These are phyloP conservation scores for Hypseocharis bilobata DNA, from an alignment of 441 rosid species.

Conservation along the genomic window DNA sequence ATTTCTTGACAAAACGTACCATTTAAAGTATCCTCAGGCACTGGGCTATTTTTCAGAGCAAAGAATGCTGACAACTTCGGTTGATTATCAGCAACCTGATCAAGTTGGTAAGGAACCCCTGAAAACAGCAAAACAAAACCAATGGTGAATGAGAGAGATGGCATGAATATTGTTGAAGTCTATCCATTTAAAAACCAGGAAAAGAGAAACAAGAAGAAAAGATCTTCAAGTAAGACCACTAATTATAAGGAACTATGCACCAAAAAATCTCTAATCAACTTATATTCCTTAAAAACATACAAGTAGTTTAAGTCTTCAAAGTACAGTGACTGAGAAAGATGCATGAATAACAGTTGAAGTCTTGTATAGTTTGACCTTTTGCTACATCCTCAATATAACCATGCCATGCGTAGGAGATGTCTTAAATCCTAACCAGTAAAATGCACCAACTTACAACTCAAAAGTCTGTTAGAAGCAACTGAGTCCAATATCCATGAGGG, in stretches of 20 bases:
- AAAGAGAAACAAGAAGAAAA: not conserved
- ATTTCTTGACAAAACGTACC: slow-evolving; percentile 28
- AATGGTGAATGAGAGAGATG: slow-evolving; percentile 8
- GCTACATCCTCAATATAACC: not conserved
- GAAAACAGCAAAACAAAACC: slow-evolving; percentile 19
- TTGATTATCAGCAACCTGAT: slow-evolving; percentile 70
- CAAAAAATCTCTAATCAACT: not conserved
- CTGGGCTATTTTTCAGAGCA: slow-evolving; percentile 30
- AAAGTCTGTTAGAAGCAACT: slow-evolving; percentile 59
- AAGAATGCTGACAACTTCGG: slow-evolving; percentile 77
- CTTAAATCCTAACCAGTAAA: slow-evolving; percentile 8
- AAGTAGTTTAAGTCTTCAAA: not conserved
- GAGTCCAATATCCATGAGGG: slow-evolving; percentile 83
- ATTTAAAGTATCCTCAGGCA: slow-evolving; percentile 25
- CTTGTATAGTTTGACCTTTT: not conserved
- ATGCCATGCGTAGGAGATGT: not conserved
- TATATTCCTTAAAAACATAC: not conserved
- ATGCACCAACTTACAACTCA: slow-evolving; percentile 57
- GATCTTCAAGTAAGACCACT: not conserved
- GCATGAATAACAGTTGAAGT: not conserved
- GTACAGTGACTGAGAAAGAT: slow-evolving; percentile 1
- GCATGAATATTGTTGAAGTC: not conserved
- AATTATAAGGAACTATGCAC: not conserved
- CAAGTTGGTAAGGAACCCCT: slow-evolving; percentile 95
- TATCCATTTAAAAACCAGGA: not conserved